Evolutionary conservation across 495 filamentous ascomycete species (phyloP), one percentile per base, ranked within the genome.

Genomic region (Penicillium roqueforti): DNA sequence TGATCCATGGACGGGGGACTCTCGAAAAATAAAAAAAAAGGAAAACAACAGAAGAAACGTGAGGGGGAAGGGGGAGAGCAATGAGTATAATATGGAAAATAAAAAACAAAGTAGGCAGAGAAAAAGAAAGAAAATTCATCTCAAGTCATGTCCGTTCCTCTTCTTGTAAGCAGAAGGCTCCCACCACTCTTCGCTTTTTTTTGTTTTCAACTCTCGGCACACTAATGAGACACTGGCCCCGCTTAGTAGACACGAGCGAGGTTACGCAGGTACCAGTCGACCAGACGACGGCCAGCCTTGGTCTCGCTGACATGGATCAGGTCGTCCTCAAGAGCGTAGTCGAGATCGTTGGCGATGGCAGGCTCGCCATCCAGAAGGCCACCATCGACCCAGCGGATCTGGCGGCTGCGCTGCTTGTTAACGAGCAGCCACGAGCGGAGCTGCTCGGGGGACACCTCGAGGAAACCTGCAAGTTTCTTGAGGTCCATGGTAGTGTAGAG

Each of bases 401-500:
- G 95, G 77, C 95, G 86, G 68, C 86, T 95, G 62, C 95, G 84
- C 79, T 98, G 93, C 84, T 98, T 98, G 79, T 95, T 97, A 38
- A 98, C 90, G 37, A 97, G 74, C 44, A 98, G 76, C 84, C 90
- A 93, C 32, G 85, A 85, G 58, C 93, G 80, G 62, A 98, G 79
- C 73, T 92, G 86, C 73, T 97, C 95, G 4, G 92, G 87, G 69
- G 95, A 83, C 41, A 96, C 89, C 58, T 97, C 92, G 43, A 98
- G 80, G 83, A 98, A 97, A 47, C 91, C 91, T 51, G 93, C 92
- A 50, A 98, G 83, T 76, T 98, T 98, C 79, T 95, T 92, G 57
- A 98, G 77, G 67, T 98, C 93, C 90, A 97, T 97, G 56, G 95
- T 98, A 37, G 95, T 97, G 81, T 98, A 98, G 51, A 98, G 90